Conservation (phyloP, 768 basidiomycete genomes). For the Pisolithus microcarpus region DNA sequence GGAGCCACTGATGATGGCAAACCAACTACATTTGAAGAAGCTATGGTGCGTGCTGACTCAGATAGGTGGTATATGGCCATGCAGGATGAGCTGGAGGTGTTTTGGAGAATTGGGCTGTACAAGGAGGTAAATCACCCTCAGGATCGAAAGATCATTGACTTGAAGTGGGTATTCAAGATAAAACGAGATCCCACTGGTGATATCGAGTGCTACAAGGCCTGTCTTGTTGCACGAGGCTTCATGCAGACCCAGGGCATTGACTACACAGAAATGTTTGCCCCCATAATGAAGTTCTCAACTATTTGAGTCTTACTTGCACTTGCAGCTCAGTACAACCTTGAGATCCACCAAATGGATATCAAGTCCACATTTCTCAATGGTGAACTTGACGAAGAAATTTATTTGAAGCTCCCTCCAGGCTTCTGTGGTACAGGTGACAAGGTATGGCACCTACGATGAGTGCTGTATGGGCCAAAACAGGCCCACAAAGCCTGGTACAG, state of each 20-base stretch:
- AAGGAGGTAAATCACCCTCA: background rate
- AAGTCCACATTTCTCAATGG: slow-evolving; percentile 21
- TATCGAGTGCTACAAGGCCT: slow-evolving; percentile 30
- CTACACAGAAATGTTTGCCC: slow-evolving; percentile 27
- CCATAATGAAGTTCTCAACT: slow-evolving; percentile 15
- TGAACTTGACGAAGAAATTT: slow-evolving; percentile 19
- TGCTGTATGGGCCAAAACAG: slow-evolving; percentile 4
- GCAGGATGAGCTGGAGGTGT: no score
- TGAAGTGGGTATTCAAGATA: slow-evolving; percentile 3
- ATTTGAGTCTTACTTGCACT: slow-evolving; percentile 15
- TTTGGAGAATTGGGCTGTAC: background rate
- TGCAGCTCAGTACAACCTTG: background rate
- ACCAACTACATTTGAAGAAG: no score
- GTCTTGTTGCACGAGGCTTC: slow-evolving; percentile 33
- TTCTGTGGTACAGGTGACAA: background rate
- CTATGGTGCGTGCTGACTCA: no score
- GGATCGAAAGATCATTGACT: background rate
- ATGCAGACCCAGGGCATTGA: slow-evolving; percentile 28
- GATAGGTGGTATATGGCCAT: no score
- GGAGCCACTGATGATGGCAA: no score
- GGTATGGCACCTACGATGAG: background rate
- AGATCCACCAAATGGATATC: slow-evolving; percentile 21
- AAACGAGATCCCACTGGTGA: slow-evolving; percentile 14
- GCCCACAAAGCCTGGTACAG: background rate
- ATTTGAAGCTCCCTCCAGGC: slow-evolving; percentile 18